phyloP scores from a whole-genome alignment of 257 asterid genomes.

The Solanum tarapatanum region DNA sequence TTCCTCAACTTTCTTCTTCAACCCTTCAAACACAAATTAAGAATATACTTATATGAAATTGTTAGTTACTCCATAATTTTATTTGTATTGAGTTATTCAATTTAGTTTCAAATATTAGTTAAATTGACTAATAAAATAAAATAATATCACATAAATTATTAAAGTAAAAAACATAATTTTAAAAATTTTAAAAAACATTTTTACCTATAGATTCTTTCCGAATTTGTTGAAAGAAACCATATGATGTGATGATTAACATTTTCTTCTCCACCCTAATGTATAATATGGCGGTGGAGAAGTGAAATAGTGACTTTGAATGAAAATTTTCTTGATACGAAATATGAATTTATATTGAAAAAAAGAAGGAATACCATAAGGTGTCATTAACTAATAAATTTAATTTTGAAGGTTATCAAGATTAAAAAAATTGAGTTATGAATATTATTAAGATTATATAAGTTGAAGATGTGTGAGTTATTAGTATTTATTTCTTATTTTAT shows the following conservation, averaged over 20 bases:
- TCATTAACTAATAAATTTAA: background rate
- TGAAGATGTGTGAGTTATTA: background rate
- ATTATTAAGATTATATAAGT: background rate
- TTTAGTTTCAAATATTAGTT: no score
- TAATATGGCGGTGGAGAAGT: background rate
- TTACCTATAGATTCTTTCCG: background rate
- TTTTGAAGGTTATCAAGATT: background rate
- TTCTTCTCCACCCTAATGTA: background rate
- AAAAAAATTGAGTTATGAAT: background rate
- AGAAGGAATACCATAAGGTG: background rate
- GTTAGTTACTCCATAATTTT: no score
- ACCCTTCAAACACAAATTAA: no score
- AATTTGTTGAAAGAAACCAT: no score
- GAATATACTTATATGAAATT: no score
- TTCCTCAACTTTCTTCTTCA: no score
- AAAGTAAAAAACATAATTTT: background rate
- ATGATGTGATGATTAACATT: background rate
- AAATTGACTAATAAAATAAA: background rate
- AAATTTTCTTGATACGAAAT: background rate
- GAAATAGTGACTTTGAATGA: background rate
- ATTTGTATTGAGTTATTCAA: background rate
- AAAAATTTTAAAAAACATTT: no score
- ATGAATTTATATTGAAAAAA: background rate
- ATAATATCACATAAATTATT: background rate
- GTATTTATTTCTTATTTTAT: no score